Percentiles rank a stretch among this genome's conserved stretches.
These are phyloP conservation scores for bread wheat (Triticum aestivum) DNA, from an alignment of 176 grass and related monocot species.

Conservation along the genomic window DNA sequence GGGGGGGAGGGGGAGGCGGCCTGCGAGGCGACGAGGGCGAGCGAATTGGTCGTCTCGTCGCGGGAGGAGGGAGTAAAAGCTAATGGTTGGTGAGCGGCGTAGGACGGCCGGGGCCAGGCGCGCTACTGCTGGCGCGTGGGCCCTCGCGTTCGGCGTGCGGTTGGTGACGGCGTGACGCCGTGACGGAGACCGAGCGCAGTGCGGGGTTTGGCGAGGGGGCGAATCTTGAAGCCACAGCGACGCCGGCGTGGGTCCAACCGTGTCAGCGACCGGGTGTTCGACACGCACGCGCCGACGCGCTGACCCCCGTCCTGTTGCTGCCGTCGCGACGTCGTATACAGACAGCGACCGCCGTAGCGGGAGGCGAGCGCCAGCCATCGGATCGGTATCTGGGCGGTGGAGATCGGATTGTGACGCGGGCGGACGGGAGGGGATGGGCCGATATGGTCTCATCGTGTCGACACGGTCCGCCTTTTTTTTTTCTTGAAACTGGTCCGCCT, in stretches of 20 bases:
- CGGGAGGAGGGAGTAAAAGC: background rate
- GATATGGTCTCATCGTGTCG: constrained; percentile 39
- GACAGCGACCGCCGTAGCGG: background rate
- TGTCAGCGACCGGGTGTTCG: background rate
- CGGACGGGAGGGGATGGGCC: background rate
- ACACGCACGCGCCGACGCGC: background rate
- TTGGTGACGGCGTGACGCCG: background rate
- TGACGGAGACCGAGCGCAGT: background rate
- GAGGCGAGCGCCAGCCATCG: background rate
- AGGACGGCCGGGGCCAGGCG: background rate
- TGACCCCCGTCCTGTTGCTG: background rate
- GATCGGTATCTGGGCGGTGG: background rate
- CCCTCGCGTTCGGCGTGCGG: background rate
- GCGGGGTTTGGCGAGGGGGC: background rate
- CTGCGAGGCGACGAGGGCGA: background rate
- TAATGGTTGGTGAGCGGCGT: constrained; percentile 22
- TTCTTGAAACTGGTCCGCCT: no score
- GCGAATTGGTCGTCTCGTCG: constrained; percentile 21
- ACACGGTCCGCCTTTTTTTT: background rate
- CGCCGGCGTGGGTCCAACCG: fast-evolving
- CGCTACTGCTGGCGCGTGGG: background rate
- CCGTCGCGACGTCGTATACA: background rate
- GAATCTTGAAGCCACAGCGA: constrained; percentile 38
- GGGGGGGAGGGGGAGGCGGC: background rate
- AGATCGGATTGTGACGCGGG: constrained; percentile 5